phyloP scores from a whole-genome alignment of 768 basidiomycete species.

The Auricularia cornea region DNA sequence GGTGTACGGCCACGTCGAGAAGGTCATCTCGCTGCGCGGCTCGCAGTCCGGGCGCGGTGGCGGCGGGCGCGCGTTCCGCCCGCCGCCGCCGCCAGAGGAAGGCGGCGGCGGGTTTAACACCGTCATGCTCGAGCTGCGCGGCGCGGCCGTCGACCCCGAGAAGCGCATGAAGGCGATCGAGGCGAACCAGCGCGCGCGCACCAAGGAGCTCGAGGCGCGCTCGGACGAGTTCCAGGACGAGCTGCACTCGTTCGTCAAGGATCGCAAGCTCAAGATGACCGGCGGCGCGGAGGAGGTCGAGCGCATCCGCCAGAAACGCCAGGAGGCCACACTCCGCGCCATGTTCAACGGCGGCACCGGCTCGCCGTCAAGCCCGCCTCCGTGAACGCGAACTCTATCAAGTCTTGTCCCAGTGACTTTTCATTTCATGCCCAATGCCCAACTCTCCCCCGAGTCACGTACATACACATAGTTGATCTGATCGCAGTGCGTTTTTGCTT shows the following conservation, averaged over 20 bases:
- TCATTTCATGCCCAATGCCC: no score
- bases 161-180: conserved; percentile 88
- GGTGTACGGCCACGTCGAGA: conserved; percentile 85
- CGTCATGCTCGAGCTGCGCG: conserved; percentile 87
- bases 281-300: conserved; percentile 91
- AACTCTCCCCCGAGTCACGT: no score
- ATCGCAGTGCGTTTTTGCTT: no score
- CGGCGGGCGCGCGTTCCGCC: conserved; percentile 42
- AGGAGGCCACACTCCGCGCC: conserved; percentile 77
- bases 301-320: conserved; percentile 74
- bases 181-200: conserved; percentile 70
- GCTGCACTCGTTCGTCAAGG: conserved; percentile 74
- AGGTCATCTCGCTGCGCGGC: conserved; percentile 68
- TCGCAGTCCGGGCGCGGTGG: conserved; percentile 32
- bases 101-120: conserved; percentile 58
- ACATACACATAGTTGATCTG: no score
- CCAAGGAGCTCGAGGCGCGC: conserved; percentile 61
- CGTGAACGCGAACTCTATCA: neutral
- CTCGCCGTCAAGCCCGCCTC: neutral
- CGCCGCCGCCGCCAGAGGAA: conserved; percentile 56
- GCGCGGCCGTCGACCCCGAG: conserved; percentile 73
- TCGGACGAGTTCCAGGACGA: conserved; percentile 83
- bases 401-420: no score
- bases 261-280: conserved; percentile 89
- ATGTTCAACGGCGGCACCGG: conserved; percentile 51